Base-by-base conservation (phyloP, 805 yeast genomes). In the Schizosaccharomyces osmophilus region DNA sequence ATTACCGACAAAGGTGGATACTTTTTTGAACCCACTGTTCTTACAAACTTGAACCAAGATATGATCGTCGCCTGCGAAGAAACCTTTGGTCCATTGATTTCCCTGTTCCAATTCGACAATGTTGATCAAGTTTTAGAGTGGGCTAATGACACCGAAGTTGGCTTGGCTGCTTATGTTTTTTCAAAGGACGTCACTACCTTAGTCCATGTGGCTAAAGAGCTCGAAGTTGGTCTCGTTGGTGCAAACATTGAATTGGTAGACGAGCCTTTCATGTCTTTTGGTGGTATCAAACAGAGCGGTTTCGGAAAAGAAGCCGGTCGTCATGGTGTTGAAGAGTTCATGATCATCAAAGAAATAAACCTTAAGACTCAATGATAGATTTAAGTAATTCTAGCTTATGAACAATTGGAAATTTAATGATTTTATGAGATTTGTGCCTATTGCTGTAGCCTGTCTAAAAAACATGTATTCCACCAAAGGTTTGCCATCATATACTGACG, bases 201-300 rank as follows among this genome's bases (percentile, higher is more conserved):
- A 26, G 78, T 76, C 71, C 72, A 75, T 24, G 77, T 81, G 64
- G 73, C 81, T 15, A 83, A 79, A 67, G 78, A 75, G 31, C 70
- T 82, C 64, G 85, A 82, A 68, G 67, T 77, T n/a, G 85, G 85
- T 54, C 81, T 80, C 83, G 83, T 81, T 26, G 74, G 82, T 54
- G 80, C 81, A 57, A 82, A 81, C 70, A 78, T 80, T 8, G 83
- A 83, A 61, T 66, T 78, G 2, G 78, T 79, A 68, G 76, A 82
- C 5, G 83, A 79, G 64, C 75, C 77, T 41, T 72, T 82, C 4
- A 67, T 81, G 59, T 84, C 85, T 64, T 76, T 76, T 63, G 79
- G 85, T 51, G 85, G 85, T 62, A 72, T 81, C 59, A 79, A 79
- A 64, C 81, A 81, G 66, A 77, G 82, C 24, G 85, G 85, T 0